These are phyloP conservation scores for Hypoxylon sp. DNA, from an alignment of 2,329 filamentous ascomycete species.

Conservation along the genomic window DNA sequence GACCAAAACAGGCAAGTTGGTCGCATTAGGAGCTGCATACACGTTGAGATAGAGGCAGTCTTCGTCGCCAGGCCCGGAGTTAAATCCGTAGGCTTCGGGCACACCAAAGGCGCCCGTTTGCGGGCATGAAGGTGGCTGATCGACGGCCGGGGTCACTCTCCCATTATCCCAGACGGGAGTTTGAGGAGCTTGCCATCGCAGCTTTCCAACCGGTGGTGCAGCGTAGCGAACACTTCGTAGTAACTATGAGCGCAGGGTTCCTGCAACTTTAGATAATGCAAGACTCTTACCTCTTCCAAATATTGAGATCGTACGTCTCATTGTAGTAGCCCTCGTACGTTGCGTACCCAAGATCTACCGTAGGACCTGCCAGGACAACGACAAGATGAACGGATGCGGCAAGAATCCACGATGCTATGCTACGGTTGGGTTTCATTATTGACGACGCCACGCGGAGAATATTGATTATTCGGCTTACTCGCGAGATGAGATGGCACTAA, in stretches of 20 bases:
- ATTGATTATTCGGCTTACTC: constrained; percentile 24
- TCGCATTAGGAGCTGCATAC: constrained; percentile 55
- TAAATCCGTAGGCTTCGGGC: constrained; percentile 51
- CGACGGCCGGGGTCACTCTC: constrained; percentile 44
- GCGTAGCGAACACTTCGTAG: constrained; percentile 51
- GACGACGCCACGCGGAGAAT: constrained; percentile 11
- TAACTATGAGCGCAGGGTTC: constrained; percentile 12
- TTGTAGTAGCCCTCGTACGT: constrained; percentile 50
- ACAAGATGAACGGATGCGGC: constrained; percentile 10
- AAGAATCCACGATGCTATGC: constrained; percentile 32
- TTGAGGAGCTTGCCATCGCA: constrained; percentile 52
- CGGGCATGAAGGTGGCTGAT: constrained; percentile 52
- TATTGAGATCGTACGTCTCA: constrained; percentile 48
- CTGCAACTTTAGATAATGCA: background rate
- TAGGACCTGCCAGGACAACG: constrained; percentile 20
- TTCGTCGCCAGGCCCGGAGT: constrained; percentile 48
- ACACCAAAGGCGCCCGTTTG: constrained; percentile 52
- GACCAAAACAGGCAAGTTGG: constrained; percentile 57
- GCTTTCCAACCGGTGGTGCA: constrained; percentile 48
- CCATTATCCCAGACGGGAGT: constrained; percentile 41
- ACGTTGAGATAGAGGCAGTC: constrained; percentile 55
- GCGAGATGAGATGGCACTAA: constrained; percentile 22
- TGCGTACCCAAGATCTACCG: constrained; percentile 50
- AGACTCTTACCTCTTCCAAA: constrained; percentile 48
- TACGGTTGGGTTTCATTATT: constrained; percentile 35